Conservation (phyloP, 2,329 filamentous ascomycete species). For the Pyricularia sp. region DNA sequence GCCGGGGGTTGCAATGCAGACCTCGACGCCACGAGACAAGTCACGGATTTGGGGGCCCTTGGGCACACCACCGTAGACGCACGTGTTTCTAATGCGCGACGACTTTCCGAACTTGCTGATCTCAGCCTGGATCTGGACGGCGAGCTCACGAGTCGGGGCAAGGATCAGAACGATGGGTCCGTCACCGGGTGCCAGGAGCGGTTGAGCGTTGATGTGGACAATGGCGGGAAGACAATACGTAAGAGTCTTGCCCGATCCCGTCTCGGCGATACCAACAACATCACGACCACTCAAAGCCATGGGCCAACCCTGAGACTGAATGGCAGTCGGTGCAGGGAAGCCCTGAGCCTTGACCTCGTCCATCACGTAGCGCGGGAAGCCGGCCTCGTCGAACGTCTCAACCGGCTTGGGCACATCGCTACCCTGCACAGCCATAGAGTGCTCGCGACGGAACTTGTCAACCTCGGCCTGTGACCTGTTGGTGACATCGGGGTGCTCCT, state of each 20-base stretch:
- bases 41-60: slow-evolving; percentile 97
- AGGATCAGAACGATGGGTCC: slow-evolving; percentile 95
- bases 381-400: slow-evolving; percentile 94
- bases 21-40: slow-evolving; percentile 88
- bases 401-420: slow-evolving; percentile 82
- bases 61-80: slow-evolving; percentile 97
- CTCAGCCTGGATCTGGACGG: slow-evolving; percentile 97
- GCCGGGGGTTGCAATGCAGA: slow-evolving; percentile 95
- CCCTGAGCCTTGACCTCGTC: slow-evolving; percentile 98
- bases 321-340: slow-evolving; percentile 86
- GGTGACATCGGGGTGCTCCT: slow-evolving; percentile 76
- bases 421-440: slow-evolving; percentile 77
- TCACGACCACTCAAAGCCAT: slow-evolving; percentile 98
- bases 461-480: slow-evolving; percentile 70
- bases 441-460: slow-evolving; percentile 75
- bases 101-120: slow-evolving; percentile 98
- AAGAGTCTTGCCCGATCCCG: slow-evolving; percentile 96
- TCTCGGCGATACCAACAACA: slow-evolving; percentile 98
- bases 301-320: slow-evolving; percentile 97
- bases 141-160: slow-evolving; percentile 92
- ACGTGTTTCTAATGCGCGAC: slow-evolving; percentile 95
- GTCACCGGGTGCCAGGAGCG: slow-evolving; percentile 87
- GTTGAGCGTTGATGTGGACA: slow-evolving; percentile 98
- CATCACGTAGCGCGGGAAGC: slow-evolving; percentile 95
- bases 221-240: slow-evolving; percentile 97